These are phyloP conservation scores for Przewalskia tangutica DNA, from an alignment of 257 asterid species.

Conservation along the genomic window DNA sequence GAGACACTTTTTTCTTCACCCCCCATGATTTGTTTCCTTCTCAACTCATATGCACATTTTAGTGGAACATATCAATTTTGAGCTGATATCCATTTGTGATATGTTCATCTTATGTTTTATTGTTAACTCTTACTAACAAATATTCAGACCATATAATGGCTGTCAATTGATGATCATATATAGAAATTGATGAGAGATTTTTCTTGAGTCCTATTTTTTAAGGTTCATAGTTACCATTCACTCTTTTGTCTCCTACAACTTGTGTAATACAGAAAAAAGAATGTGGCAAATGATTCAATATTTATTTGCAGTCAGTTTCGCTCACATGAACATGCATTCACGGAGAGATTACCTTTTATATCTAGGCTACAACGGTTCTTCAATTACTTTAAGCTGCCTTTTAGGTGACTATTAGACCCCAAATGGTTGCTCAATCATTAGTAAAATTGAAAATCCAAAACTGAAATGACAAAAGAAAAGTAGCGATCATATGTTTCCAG, in stretches of 20 bases:
- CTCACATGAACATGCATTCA: background rate
- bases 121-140: background rate
- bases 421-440: no score
- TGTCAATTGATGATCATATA: background rate
- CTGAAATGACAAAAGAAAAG: constrained; percentile 2
- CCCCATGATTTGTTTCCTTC: no score
- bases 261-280: background rate
- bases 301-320: background rate
- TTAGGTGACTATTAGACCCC: no score
- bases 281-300: background rate
- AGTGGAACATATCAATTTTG: background rate
- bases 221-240: background rate
- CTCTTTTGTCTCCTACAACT: background rate
- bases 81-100: background rate
- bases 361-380: background rate
- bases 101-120: background rate
- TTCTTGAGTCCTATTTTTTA: no score
- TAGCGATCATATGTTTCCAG: background rate
- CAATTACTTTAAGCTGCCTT: background rate
- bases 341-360: background rate
- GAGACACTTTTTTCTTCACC: no score
- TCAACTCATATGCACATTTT: background rate
- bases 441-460: background rate
- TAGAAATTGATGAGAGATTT: background rate
- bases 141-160: background rate